A percentile compares a stretch with the other conserved stretches of the same genome.
Conservation (phyloP, 306 rosid species). For the Lathyrus aphaca region DNA sequence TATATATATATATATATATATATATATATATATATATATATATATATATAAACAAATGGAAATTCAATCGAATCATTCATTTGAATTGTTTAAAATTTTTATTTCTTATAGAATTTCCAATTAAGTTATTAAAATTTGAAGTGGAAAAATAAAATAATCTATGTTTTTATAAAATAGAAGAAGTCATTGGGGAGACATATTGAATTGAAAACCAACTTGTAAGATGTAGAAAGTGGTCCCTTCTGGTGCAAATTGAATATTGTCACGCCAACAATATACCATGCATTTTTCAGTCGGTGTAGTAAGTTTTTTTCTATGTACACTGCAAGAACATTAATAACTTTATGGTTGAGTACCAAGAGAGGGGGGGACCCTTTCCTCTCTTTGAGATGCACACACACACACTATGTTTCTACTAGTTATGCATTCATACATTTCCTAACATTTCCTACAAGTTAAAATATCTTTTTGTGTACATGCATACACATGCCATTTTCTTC, state of each 20-base stretch:
- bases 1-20: no score
- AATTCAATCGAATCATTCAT: no score
- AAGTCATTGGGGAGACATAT: slow-evolving; percentile 15
- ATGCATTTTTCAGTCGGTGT: slow-evolving; percentile 69
- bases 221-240: slow-evolving; percentile 67
- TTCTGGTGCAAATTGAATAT: slow-evolving; percentile 68
- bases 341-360: slow-evolving; percentile 52
- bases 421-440: slow-evolving; percentile 30
- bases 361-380: slow-evolving; percentile 60
- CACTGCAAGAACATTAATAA: slow-evolving; percentile 57
- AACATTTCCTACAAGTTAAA: slow-evolving; percentile 33
- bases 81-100: no score
- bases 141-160: neutral
- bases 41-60: no score
- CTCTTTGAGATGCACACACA: neutral
- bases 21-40: no score
- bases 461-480: slow-evolving; percentile 34
- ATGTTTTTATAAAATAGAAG: neutral
- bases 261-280: slow-evolving; percentile 75
- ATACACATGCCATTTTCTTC: slow-evolving; percentile 36
- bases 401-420: slow-evolving; percentile 15
- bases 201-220: slow-evolving; percentile 41
- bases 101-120: no score
- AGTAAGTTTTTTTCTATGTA: slow-evolving; percentile 52
- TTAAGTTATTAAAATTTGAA: no score